phyloP scores from a whole-genome alignment of 805 yeast species.

The Zygoascus flipseniorum region DNA sequence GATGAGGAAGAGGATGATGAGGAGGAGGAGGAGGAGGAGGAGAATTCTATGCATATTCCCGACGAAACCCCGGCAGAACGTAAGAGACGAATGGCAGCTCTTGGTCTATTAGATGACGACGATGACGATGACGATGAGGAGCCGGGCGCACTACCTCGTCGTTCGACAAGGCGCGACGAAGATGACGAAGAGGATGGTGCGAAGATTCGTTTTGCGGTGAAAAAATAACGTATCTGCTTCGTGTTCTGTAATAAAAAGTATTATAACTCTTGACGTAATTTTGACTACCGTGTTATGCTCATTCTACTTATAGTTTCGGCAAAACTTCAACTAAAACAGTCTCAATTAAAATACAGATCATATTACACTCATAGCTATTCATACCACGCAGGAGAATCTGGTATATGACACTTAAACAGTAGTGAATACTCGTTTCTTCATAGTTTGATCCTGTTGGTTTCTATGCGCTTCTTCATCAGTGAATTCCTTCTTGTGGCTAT shows the following conservation, averaged over 20 bases:
- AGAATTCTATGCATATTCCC: background rate
- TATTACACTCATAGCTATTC: too few species aligned
- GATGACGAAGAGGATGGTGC: conserved; percentile 8
- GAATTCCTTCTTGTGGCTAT: conserved; percentile 64
- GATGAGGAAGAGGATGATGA: conserved; percentile 27
- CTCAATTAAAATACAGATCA: too few species aligned
- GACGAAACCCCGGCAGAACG: conserved; percentile 49
- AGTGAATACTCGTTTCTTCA: conserved; percentile 62
- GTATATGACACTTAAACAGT: conserved; percentile 5
- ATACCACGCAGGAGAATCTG: too few species aligned
- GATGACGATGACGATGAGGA: conserved; percentile 21
- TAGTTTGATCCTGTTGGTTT: conserved; percentile 43
- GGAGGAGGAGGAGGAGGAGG: conserved; percentile 11
- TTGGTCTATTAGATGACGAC: conserved; percentile 22
- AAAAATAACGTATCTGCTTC: background rate
- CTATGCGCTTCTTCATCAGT: conserved; percentile 57
- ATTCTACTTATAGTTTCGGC: too few species aligned
- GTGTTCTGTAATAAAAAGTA: too few species aligned
- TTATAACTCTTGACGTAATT: too few species aligned
- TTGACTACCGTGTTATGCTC: too few species aligned
- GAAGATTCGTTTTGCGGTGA: background rate
- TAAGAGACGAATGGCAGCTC: conserved; percentile 44
- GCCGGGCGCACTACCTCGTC: background rate
- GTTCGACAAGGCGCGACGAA: conserved; percentile 13
- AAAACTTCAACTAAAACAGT: too few species aligned